Conservation (phyloP, 768 basidiomycete genomes). For the Boletus rubescentipes region DNA sequence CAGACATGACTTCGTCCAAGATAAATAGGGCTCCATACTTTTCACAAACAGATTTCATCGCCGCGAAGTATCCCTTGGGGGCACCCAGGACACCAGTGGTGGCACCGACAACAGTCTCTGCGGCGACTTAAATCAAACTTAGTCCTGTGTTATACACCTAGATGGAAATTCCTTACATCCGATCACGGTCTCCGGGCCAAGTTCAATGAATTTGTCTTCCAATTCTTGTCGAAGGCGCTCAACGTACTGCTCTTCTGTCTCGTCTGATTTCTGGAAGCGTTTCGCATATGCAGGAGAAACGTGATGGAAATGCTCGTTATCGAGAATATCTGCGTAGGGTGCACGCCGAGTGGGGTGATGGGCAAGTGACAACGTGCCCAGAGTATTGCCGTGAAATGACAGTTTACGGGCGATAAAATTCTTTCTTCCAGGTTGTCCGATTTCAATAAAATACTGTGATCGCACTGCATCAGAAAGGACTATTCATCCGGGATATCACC, state of each 20-base stretch:
- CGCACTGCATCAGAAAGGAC: slow-evolving; percentile 9
- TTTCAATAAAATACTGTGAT: slow-evolving; percentile 66
- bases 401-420: slow-evolving; percentile 79
- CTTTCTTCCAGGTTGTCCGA: slow-evolving; percentile 62
- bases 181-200: slow-evolving; percentile 81
- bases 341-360: slow-evolving; percentile 65
- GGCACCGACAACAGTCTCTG: slow-evolving; percentile 87
- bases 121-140: slow-evolving; percentile 52
- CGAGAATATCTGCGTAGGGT: slow-evolving; percentile 66
- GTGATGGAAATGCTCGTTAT: slow-evolving; percentile 71
- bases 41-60: slow-evolving; percentile 80
- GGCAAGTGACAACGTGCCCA: slow-evolving; percentile 66
- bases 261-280: slow-evolving; percentile 67
- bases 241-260: slow-evolving; percentile 79
- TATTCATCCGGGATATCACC: slow-evolving; percentile 3
- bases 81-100: slow-evolving; percentile 74
- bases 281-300: slow-evolving; percentile 86
- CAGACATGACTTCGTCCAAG: slow-evolving; percentile 90
- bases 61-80: slow-evolving; percentile 83
- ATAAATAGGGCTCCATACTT: slow-evolving; percentile 75
- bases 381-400: slow-evolving; percentile 85
- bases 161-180: slow-evolving; percentile 53
- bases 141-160: not conserved
- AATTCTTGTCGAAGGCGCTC: slow-evolving; percentile 75
- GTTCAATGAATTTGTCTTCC: slow-evolving; percentile 79